phyloP scores from a whole-genome alignment of 805 yeast genomes.

The Yamadazyma laniorum region DNA sequence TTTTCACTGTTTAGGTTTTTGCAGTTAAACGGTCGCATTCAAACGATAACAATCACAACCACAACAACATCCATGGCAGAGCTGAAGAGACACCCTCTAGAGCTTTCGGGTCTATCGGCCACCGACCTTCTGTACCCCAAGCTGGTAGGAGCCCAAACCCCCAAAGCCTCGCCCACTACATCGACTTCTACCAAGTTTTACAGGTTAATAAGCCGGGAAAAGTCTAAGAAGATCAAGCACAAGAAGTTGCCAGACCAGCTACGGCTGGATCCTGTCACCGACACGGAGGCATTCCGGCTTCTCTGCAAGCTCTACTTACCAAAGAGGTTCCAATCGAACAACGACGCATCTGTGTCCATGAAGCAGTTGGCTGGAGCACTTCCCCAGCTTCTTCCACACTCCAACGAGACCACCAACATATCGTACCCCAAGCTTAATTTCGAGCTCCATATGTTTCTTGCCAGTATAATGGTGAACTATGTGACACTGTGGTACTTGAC shows the following conservation, averaged over 20 bases:
- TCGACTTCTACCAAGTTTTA: constrained; percentile 15
- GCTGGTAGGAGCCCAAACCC: constrained; percentile 4
- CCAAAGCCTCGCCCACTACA: constrained; percentile 17
- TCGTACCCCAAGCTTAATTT: constrained; percentile 25
- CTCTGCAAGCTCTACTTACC: constrained; percentile 36
- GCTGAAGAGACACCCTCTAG: neutral
- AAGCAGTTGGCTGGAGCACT: constrained; percentile 25
- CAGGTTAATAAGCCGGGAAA: constrained; percentile 12
- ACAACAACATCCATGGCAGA: constrained; percentile 2
- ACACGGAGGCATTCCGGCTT: constrained; percentile 32
- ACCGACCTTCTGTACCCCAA: constrained; percentile 1
- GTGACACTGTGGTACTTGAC: constrained; percentile 25
- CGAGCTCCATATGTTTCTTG: constrained; percentile 37
- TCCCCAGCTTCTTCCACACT: constrained; percentile 26
- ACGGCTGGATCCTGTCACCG: constrained; percentile 10
- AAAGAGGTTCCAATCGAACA: constrained; percentile 16
- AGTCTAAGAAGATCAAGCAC: neutral
- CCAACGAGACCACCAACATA: constrained; percentile 13
- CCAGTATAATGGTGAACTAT: constrained; percentile 24
- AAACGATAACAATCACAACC: too few species aligned
- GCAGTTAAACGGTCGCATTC: too few species aligned
- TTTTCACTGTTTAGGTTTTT: too few species aligned
- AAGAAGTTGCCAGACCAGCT: neutral
- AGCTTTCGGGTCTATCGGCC: neutral
- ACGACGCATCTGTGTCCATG: constrained; percentile 25